These are phyloP conservation scores for Colletotrichum orchidophilum DNA, from an alignment of 2,329 filamentous ascomycete genomes.

Conservation along the genomic window DNA sequence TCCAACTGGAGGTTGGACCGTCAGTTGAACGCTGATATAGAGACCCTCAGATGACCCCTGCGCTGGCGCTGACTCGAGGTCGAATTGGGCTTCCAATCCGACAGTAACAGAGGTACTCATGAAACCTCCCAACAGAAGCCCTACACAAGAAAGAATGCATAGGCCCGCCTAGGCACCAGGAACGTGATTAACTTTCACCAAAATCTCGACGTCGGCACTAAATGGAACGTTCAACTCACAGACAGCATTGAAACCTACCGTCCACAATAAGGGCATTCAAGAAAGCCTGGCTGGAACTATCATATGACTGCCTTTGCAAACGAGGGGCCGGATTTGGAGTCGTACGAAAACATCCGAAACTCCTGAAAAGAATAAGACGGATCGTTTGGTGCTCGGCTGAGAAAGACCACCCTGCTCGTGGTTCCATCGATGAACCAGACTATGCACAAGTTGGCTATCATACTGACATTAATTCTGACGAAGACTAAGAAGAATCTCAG, in stretches of 20 bases:
- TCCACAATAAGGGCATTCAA: background rate
- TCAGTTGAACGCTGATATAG: no score
- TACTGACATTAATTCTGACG: background rate
- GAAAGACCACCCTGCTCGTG: background rate
- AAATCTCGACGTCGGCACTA: background rate
- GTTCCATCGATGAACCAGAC: background rate
- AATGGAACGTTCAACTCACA: constrained; percentile 9
- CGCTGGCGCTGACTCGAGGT: no score
- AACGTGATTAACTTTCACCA: constrained; percentile 1
- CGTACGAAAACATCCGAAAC: background rate
- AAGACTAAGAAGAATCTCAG: accelerated
- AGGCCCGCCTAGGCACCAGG: background rate
- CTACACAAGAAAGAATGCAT: constrained; percentile 10
- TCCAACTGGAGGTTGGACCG: no score
- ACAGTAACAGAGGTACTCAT: background rate
- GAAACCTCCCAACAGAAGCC: background rate
- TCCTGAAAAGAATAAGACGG: background rate
- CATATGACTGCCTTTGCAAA: background rate
- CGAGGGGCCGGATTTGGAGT: background rate
- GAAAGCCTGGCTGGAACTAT: constrained; percentile 6
- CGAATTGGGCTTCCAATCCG: no score
- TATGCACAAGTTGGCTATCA: background rate
- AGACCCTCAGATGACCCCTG: no score
- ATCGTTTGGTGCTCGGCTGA: background rate
- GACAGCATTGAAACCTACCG: background rate